These are phyloP conservation scores for Eremothecium cymbalariae DNA, from an alignment of 1,139 yeast species.

Conservation along the genomic window DNA sequence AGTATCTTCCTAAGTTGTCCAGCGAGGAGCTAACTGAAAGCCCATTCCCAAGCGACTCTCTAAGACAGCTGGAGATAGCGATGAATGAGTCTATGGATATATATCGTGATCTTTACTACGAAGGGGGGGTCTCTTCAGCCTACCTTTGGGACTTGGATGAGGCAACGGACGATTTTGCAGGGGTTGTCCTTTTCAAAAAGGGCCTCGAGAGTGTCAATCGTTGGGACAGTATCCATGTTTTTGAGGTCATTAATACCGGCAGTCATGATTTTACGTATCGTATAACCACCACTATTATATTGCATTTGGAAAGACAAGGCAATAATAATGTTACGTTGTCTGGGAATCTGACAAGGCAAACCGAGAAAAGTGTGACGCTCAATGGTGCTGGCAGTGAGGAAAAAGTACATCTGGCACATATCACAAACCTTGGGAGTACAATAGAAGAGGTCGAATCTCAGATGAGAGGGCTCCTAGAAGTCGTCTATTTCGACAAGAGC, in stretches of 20 bases:
- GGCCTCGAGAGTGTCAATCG: conserved; percentile 42
- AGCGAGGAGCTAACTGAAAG: conserved; percentile 52
- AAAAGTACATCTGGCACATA: conserved; percentile 42
- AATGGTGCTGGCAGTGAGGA: conserved; percentile 33
- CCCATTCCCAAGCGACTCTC: conserved; percentile 59
- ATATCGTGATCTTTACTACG: conserved; percentile 88
- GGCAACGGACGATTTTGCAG: conserved; percentile 60
- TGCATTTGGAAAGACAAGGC: conserved; percentile 45
- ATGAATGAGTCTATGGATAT: conserved; percentile 91
- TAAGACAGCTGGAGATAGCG: conserved; percentile 67
- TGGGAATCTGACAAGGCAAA: conserved; percentile 80
- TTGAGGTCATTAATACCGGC: conserved; percentile 56
- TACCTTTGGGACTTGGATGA: conserved; percentile 73
- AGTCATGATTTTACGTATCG: conserved; percentile 51
- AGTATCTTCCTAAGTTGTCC: conserved; percentile 56
- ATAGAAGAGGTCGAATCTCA: conserved; percentile 86
- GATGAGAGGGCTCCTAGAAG: conserved; percentile 79
- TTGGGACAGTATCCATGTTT: conserved; percentile 92
- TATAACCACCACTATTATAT: conserved; percentile 79
- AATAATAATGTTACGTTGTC: conserved; percentile 46
- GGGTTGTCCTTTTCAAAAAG: conserved; percentile 82
- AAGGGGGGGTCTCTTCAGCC: conserved; percentile 86
- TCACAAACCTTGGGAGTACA: conserved; percentile 75
- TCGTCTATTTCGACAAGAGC: conserved; percentile 91
- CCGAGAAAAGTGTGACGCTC: conserved; percentile 43